A percentile compares a stretch with the other conserved stretches of the same genome.
Conservation (phyloP, 192 early-diverging fungal genomes). For the Umbelopsis ramanniana region DNA sequence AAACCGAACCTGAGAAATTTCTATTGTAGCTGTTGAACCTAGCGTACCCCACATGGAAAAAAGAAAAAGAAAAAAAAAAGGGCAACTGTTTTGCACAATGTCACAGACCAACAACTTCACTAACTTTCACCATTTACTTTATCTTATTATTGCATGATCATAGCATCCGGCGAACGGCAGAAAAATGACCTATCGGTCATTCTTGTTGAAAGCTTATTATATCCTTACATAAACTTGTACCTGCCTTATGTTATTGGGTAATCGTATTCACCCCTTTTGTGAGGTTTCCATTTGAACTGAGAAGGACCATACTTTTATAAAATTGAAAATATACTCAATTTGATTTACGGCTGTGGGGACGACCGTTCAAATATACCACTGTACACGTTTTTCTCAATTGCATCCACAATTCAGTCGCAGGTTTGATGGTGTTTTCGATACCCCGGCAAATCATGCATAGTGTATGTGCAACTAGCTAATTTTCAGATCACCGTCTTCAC, state of each 20-base stretch:
- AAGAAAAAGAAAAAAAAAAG: no score
- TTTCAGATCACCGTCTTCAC: not conserved
- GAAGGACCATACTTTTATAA: slow-evolving; percentile 3
- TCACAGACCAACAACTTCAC: no score
- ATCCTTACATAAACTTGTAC: no score
- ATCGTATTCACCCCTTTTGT: not conserved
- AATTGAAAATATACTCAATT: not conserved
- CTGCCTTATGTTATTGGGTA: not conserved
- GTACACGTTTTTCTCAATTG: not conserved
- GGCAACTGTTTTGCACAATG: no score
- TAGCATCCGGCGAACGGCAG: no score
- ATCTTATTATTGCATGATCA: no score
- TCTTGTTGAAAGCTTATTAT: no score
- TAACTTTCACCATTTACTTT: no score
- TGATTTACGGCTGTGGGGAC: slow-evolving; percentile 21
- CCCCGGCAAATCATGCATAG: slow-evolving; percentile 12
- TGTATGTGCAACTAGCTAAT: slow-evolving; percentile 19
- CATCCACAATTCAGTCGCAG: not conserved
- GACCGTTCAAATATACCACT: slow-evolving; percentile 8
- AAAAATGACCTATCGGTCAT: no score
- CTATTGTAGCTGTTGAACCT: not conserved
- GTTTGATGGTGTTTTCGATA: slow-evolving; percentile 7
- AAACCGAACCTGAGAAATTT: not conserved
- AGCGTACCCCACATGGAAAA: not conserved
- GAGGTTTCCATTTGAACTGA: slow-evolving; percentile 10